phyloP scores from a whole-genome alignment of 176 grass and related monocot genomes.

The Rhynchospora tenuis region DNA sequence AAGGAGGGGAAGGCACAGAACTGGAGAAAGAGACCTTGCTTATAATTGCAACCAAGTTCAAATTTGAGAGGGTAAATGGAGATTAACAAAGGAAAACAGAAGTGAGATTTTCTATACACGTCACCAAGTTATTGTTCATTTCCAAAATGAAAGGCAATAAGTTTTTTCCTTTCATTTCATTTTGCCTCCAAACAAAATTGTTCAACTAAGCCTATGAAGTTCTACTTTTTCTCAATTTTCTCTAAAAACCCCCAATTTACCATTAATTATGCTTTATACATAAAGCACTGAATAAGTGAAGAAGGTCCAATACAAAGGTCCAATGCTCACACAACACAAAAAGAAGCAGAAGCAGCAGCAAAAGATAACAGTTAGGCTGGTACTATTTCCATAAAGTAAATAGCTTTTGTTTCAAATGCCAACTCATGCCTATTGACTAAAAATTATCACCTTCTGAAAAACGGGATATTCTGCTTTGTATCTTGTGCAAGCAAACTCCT shows the following conservation, averaged over 20 bases:
- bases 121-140: too few species aligned
- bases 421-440: neutral
- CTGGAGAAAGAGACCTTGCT: neutral
- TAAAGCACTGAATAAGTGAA: neutral
- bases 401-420: constrained; percentile 5
- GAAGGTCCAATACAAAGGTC: neutral
- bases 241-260: too few species aligned
- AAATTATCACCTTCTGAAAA: constrained; percentile 73
- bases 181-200: too few species aligned
- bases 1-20: neutral
- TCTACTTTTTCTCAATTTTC: too few species aligned
- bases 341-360: neutral
- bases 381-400: neutral
- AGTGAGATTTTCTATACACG: neutral
- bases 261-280: too few species aligned
- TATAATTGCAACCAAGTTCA: neutral
- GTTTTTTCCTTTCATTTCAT: too few species aligned
- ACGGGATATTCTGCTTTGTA: constrained; percentile 93
- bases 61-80: neutral
- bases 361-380: neutral
- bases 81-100: neutral
- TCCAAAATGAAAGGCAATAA: too few species aligned
- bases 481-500: constrained; percentile 84
- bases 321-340: neutral
- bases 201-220: too few species aligned